Percentiles rank a stretch among this genome's conserved stretches.
These are phyloP conservation scores for Polygonum aviculare DNA, from an alignment of 148 eudicot genomes.

Conservation along the genomic window DNA sequence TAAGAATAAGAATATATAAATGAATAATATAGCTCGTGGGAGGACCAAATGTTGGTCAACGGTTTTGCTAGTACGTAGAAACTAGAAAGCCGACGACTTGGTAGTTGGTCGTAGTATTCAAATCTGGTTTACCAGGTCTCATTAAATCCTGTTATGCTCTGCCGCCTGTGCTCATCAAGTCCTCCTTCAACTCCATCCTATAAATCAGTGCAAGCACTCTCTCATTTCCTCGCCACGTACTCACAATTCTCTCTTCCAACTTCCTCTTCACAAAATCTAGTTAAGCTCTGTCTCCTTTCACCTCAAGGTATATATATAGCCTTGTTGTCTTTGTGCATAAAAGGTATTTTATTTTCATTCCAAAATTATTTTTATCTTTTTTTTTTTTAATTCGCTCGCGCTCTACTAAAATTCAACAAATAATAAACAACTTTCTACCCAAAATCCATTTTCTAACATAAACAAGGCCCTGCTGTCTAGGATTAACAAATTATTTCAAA, in stretches of 20 bases:
- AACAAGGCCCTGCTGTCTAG: too few relatives aligned
- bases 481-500: too few relatives aligned
- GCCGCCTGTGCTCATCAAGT: background rate
- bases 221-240: background rate
- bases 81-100: background rate
- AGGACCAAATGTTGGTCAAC: slow-evolving; percentile 4
- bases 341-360: too few relatives aligned
- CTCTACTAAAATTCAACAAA: too few relatives aligned
- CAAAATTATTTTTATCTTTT: too few relatives aligned
- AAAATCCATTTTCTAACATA: too few relatives aligned
- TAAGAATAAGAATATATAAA: background rate
- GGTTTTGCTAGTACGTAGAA: background rate
- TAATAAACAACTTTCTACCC: too few relatives aligned
- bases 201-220: background rate
- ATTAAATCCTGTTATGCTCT: background rate
- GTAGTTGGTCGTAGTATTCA: background rate
- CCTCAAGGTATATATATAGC: too few relatives aligned
- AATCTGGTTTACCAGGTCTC: background rate
- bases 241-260: background rate
- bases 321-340: too few relatives aligned
- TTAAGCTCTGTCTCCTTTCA: too few relatives aligned
- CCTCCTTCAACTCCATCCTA: background rate
- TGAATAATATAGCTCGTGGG: background rate
- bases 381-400: too few relatives aligned
- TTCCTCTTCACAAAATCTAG: background rate